phyloP scores from a whole-genome alignment of 202 grass and related monocot species.

The Cymbopogon flexuosus region DNA sequence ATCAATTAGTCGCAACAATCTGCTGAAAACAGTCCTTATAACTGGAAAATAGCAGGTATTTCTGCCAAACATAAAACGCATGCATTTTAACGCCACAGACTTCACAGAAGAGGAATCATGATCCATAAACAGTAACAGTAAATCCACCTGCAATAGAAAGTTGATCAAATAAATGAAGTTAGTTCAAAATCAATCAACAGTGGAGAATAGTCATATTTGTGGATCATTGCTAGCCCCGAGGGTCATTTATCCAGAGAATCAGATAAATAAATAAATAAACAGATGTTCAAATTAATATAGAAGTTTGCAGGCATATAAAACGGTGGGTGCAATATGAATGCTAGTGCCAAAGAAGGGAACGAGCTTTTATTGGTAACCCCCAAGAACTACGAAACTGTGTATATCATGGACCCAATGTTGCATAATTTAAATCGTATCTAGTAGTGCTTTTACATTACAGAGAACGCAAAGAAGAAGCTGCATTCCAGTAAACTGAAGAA shows the following conservation, averaged over 20 bases:
- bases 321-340: not conserved
- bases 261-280: not conserved
- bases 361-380: not conserved
- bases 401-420: not conserved
- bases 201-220: not conserved
- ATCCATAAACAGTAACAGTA: conserved; percentile 55
- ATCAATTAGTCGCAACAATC: conserved; percentile 43
- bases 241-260: not conserved
- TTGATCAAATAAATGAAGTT: conserved; percentile 28
- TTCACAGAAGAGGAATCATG: conserved; percentile 54
- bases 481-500: conserved; percentile 3
- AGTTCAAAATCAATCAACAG: conserved; percentile 11
- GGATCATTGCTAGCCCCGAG: not conserved
- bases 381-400: not conserved
- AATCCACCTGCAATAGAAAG: conserved; percentile 58
- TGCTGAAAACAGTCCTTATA: conserved; percentile 37
- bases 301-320: conserved; percentile 3
- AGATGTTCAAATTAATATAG: not conserved
- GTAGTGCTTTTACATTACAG: not conserved
- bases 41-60: conserved; percentile 37
- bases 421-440: conserved; percentile 1
- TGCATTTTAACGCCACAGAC: conserved; percentile 56
- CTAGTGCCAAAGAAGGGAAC: not conserved
- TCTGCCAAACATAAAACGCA: conserved; percentile 51
- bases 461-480: not conserved